Base-by-base conservation (phyloP, 768 basidiomycete species). In the Pleurotus cornucopiae region DNA sequence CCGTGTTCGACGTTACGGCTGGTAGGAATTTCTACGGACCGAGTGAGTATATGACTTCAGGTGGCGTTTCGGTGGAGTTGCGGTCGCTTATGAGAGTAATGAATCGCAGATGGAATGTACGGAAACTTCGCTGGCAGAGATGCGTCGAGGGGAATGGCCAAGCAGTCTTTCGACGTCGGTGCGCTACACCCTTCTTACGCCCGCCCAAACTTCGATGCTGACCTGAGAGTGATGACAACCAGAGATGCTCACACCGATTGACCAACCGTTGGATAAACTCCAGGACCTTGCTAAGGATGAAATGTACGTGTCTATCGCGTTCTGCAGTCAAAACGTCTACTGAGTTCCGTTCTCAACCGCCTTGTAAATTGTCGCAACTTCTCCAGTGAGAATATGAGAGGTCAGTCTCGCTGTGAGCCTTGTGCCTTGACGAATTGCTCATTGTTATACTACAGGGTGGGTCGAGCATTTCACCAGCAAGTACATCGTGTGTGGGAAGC, bases 81-180 rank as follows among this genome's bases (percentile, higher is more conserved):
- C 11, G 30, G 30, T 34, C 30, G 30, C 30, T 34, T 34, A 34
- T 34, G 30, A 34, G 30, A 34, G 30, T 34, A 11, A 34, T 34
- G 30, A 34, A 34, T 34, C 48, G 25, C 61, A 97, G 96, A 86
- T 63, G 96, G 95, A 0, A 92, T 94, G 82, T 98, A 98, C 66
- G 94, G 93, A 26, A 96, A 95, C 71, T 98, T 99, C 76, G 95
- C 97, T 2, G 97, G 96, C 4, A 73, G 95, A 48, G 96, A 99
- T 72, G 96, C 96, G 1, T 95, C 92, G 13, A 77, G 95, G 38
- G 95, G 96, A 4, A 95, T 98, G 91, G 96, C 96, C 5, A 97
- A 95, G 72, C 95, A 98, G 72, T 96, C 94, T 2, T 98, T 97
- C 61, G 95, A 95, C 62, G 26, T 75, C n/a, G 92, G 94, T 92